phyloP scores from a whole-genome alignment of 306 rosid species.

The Dalbergia cultrata region DNA sequence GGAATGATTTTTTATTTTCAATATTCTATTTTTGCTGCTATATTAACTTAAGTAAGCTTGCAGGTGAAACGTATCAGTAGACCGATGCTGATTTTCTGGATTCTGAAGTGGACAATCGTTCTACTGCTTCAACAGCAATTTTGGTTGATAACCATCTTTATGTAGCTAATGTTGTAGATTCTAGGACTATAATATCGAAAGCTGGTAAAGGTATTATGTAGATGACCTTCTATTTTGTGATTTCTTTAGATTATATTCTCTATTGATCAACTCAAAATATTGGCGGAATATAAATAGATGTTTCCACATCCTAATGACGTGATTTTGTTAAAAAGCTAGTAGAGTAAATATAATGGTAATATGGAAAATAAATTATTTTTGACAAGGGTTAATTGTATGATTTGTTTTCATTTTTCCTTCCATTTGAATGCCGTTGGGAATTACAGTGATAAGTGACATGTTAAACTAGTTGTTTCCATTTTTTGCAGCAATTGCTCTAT shows the following conservation, averaged over 20 bases:
- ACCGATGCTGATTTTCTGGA: constrained; percentile 90
- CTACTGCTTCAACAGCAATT: constrained; percentile 98
- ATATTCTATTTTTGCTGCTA: constrained; percentile 38
- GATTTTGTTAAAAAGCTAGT: constrained; percentile 24
- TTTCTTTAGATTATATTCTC: constrained; percentile 29
- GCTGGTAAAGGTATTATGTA: constrained; percentile 76
- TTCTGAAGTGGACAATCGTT: constrained; percentile 94
- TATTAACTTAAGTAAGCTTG: constrained; percentile 56
- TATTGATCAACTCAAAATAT: constrained; percentile 2
- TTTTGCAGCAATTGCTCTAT: constrained; percentile 89
- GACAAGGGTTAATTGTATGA: background rate
- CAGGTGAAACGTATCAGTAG: constrained; percentile 92
- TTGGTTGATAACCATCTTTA: constrained; percentile 93
- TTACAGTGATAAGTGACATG: constrained; percentile 22
- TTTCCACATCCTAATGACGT: constrained; percentile 17
- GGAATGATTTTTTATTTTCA: constrained; percentile 41
- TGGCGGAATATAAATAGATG: background rate
- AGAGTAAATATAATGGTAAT: constrained; percentile 16
- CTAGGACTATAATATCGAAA: constrained; percentile 87
- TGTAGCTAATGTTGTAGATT: constrained; percentile 99
- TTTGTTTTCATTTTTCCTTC: constrained; percentile 27
- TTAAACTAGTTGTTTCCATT: constrained; percentile 27
- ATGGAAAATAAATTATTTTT: constrained; percentile 31
- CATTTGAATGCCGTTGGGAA: constrained; percentile 34
- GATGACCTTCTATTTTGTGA: constrained; percentile 35